Evolutionary conservation across 1,139 yeast genomes (phyloP).

Genomic region (Pichia sp.): DNA sequence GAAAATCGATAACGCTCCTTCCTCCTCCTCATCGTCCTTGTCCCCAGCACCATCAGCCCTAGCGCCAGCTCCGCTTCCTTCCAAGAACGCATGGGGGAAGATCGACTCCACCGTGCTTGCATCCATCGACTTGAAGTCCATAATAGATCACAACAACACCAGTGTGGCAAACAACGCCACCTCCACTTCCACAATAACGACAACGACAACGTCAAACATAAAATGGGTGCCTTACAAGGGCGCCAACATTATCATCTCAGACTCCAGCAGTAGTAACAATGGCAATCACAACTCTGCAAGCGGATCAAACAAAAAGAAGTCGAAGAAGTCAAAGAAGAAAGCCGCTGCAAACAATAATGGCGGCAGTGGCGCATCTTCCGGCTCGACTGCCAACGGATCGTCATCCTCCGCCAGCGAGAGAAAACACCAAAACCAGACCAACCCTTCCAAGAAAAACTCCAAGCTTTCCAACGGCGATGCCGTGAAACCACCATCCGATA

Average conservation of each 20-base stretch:
- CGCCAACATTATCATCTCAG: constrained; percentile 16
- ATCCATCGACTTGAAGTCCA: constrained; percentile 13
- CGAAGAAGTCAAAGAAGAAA: constrained; percentile 14
- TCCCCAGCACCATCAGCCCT: constrained; percentile 4
- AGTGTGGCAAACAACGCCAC: neutral
- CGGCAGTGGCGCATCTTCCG: too few relatives aligned
- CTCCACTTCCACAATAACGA: neutral
- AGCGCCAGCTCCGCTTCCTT: constrained; percentile 75
- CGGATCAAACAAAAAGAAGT: constrained; percentile 12
- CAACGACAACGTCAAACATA: constrained; percentile 2
- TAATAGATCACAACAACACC: constrained; percentile 13
- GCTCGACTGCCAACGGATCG: neutral
- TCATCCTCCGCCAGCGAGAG: constrained; percentile 1
- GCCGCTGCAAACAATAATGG: neutral
- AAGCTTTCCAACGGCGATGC: neutral
- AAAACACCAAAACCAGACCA: neutral
- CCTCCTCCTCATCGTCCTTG: neutral
- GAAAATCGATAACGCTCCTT: neutral
- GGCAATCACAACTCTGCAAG: neutral
- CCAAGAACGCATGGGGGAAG: constrained; percentile 67
- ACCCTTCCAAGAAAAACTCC: neutral
- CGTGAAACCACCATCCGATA: neutral
- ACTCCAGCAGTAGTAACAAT: constrained; percentile 7
- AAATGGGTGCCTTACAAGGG: constrained; percentile 19
- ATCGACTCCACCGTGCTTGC: constrained; percentile 4